phyloP scores from a whole-genome alignment of 257 asterid genomes.

The Gardenia jasminoides region DNA sequence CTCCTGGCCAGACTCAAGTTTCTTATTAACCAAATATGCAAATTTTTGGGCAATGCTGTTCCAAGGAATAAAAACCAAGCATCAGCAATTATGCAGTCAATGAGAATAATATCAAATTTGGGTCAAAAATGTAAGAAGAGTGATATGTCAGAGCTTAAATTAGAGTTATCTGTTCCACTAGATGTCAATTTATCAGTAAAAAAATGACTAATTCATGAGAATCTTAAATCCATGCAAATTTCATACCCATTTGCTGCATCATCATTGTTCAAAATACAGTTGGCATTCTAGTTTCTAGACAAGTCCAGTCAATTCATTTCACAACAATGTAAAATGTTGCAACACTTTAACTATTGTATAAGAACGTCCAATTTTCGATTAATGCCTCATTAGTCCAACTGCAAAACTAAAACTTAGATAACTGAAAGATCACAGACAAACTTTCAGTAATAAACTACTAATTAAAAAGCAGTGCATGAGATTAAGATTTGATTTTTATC shows the following conservation, averaged over 20 bases:
- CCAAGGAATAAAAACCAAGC: constrained; percentile 20
- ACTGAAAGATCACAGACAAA: too few relatives aligned
- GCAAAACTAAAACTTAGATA: background rate
- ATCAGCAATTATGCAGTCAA: constrained; percentile 11
- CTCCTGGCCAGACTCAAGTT: constrained; percentile 83
- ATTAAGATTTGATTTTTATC: background rate
- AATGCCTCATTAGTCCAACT: background rate
- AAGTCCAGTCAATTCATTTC: background rate
- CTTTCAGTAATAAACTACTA: too few relatives aligned
- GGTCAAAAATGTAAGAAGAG: background rate
- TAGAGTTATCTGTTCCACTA: background rate
- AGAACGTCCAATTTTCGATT: too few relatives aligned
- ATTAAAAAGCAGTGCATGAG: background rate
- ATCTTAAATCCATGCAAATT: background rate
- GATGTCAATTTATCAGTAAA: background rate
- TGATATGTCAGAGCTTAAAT: constrained; percentile 8
- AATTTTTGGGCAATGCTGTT: constrained; percentile 80
- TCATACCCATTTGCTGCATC: background rate
- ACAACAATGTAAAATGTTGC: too few relatives aligned
- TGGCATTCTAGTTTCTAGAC: background rate
- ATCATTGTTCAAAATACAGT: background rate
- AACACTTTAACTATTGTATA: too few relatives aligned
- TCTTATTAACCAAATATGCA: constrained; percentile 81
- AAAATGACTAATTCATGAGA: background rate
- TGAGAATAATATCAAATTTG: background rate